A percentile compares a stretch with the other conserved stretches of the same genome.
Evolutionary conservation across 2,329 filamentous ascomycete genomes (phyloP).

Genomic region (Aureobasidium mangrovei): DNA sequence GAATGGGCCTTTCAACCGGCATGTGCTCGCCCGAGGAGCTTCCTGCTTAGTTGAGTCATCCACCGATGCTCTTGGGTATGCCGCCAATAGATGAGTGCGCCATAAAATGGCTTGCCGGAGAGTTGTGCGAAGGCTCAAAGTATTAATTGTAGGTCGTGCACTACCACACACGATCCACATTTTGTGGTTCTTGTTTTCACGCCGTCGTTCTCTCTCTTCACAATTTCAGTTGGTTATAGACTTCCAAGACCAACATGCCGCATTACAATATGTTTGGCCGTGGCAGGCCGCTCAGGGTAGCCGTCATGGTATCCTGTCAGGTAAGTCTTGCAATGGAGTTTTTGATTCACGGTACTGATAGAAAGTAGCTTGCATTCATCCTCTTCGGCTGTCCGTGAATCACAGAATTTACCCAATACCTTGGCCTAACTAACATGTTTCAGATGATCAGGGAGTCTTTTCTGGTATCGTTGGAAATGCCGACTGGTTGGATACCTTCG

Average conservation of each 20-base stretch:
- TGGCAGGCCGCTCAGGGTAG: slow-evolving; percentile 22
- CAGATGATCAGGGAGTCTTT: slow-evolving; percentile 28
- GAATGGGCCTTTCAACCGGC: background rate
- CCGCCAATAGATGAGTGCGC: background rate
- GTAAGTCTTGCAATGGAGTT: background rate
- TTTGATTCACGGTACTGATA: background rate
- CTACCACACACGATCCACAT: background rate
- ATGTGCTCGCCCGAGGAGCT: background rate
- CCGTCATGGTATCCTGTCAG: slow-evolving; percentile 26
- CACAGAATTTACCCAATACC: slow-evolving; percentile 2
- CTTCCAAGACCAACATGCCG: background rate
- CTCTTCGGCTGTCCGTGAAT: slow-evolving; percentile 24
- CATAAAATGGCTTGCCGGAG: background rate
- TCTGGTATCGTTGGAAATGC: slow-evolving; percentile 35
- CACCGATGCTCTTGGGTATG: background rate
- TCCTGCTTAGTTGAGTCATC: background rate
- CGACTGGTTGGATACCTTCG: slow-evolving; percentile 32
- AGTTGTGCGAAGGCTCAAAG: background rate
- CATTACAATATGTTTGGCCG: slow-evolving; percentile 24
- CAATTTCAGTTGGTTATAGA: background rate
- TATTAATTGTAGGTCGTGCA: background rate
- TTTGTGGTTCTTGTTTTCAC: background rate
- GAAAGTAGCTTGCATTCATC: slow-evolving; percentile 22
- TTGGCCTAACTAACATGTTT: background rate
- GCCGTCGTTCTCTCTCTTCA: background rate